Conservation (phyloP, 73 alveolate genomes). For the Tetrahymena thermophila region DNA sequence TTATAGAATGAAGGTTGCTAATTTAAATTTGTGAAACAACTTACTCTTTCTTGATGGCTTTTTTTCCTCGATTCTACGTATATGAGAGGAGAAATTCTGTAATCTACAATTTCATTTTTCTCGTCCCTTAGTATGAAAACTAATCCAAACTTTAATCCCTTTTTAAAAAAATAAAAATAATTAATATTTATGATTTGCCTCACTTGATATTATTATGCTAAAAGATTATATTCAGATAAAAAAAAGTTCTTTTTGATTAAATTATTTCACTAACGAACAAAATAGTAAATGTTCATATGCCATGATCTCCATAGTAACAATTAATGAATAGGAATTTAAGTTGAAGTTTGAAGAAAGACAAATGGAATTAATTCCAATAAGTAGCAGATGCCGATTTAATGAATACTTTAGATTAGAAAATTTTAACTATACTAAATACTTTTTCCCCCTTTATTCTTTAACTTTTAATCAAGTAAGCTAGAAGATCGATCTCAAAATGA, state of each 20-base stretch:
- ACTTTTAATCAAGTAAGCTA: not conserved
- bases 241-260: not conserved
- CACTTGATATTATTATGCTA: not conserved
- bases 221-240: not conserved
- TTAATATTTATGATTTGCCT: not conserved
- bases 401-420: not conserved
- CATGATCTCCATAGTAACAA: not conserved
- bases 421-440: not conserved
- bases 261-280: not conserved
- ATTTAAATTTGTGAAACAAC: not conserved
- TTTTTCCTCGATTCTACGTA: not conserved
- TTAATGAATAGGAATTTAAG: not conserved
- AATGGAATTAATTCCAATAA: too few species aligned
- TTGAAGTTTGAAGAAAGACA: not conserved
- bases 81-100: not conserved
- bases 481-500: not conserved
- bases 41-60: not conserved
- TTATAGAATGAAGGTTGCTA: not conserved
- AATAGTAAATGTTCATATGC: not conserved
- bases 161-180: not conserved
- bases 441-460: not conserved
- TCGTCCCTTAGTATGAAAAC: not conserved
- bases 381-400: not conserved
- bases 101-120: not conserved
- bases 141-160: not conserved